Evolutionary conservation across 2,329 filamentous ascomycete species (phyloP).

Genomic region (Triangularia setosa): DNA sequence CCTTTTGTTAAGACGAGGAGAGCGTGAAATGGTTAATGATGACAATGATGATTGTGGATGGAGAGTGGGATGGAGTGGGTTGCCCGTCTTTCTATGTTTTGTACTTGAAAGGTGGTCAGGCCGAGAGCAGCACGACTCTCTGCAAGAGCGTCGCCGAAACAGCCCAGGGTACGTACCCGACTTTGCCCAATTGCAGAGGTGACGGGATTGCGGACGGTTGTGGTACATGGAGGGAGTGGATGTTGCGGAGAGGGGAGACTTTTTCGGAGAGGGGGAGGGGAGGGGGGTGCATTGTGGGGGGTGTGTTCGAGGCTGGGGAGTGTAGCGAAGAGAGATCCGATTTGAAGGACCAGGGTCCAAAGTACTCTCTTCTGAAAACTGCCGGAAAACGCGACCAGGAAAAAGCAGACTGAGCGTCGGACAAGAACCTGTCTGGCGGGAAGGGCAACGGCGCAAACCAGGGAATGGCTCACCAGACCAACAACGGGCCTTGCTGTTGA

Average conservation of each 20-base stretch:
- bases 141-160: slow-evolving; percentile 16
- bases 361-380: slow-evolving; percentile 18
- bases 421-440: slow-evolving; percentile 9
- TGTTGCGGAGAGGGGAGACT: slow-evolving; percentile 22
- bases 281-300: slow-evolving; percentile 13
- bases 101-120: slow-evolving; percentile 23
- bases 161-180: slow-evolving; percentile 20
- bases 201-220: slow-evolving; percentile 11
- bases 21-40: slow-evolving; percentile 15
- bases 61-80: slow-evolving; percentile 21
- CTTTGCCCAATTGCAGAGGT: slow-evolving; percentile 22
- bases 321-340: slow-evolving; percentile 25
- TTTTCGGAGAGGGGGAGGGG: slow-evolving; percentile 17
- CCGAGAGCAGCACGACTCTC: slow-evolving; percentile 7
- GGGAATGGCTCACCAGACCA: not conserved
- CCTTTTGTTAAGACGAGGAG: slow-evolving; percentile 21
- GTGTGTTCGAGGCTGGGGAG: slow-evolving; percentile 18
- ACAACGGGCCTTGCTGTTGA: slow-evolving; percentile 1
- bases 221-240: slow-evolving; percentile 24
- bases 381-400: slow-evolving; percentile 11
- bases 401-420: slow-evolving; percentile 12
- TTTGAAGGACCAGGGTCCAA: slow-evolving; percentile 18
- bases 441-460: not conserved
- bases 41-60: slow-evolving; percentile 21
- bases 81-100: slow-evolving; percentile 25